phyloP scores from a whole-genome alignment of 2,329 filamentous ascomycete genomes.

The Ophiosphaerella herpotricha region DNA sequence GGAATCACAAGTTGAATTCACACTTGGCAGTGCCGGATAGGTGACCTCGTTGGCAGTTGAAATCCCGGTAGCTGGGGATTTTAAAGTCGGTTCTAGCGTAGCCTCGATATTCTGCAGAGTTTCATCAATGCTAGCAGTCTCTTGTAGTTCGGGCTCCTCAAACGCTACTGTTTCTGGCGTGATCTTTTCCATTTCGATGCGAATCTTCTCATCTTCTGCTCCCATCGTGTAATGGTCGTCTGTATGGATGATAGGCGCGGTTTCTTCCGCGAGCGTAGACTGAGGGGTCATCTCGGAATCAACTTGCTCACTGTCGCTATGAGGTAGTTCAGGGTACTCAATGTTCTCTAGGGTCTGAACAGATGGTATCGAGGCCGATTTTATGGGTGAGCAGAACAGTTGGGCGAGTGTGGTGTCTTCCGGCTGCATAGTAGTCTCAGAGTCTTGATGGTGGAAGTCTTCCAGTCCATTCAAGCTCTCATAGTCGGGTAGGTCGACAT shows the following conservation, averaged over 20 bases:
- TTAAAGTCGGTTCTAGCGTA: not conserved
- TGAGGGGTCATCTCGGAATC: not conserved
- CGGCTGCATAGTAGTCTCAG: slow-evolving; percentile 1
- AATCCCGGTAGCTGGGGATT: too few species aligned
- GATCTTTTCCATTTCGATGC: not conserved
- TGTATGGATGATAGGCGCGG: not conserved
- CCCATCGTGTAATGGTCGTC: not conserved
- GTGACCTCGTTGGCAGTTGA: too few species aligned
- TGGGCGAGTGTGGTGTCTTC: slow-evolving; percentile 26
- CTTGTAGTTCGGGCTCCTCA: not conserved
- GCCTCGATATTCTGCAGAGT: not conserved
- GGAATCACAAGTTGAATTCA: not conserved
- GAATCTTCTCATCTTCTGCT: not conserved
- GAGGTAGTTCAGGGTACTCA: slow-evolving; percentile 22
- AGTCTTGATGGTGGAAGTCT: not conserved
- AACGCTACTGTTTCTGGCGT: not conserved
- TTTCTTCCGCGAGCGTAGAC: not conserved
- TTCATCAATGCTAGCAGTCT: too few species aligned
- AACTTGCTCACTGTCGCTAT: not conserved
- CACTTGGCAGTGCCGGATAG: too few species aligned
- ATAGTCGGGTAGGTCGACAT: slow-evolving; percentile 7
- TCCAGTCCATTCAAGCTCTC: slow-evolving; percentile 9
- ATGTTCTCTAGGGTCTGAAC: slow-evolving; percentile 14
- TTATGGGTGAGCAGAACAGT: slow-evolving; percentile 30
- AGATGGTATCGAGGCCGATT: not conserved